phyloP scores from a whole-genome alignment of 1,284 basidiomycete species.

The Omphalotus olearius region DNA sequence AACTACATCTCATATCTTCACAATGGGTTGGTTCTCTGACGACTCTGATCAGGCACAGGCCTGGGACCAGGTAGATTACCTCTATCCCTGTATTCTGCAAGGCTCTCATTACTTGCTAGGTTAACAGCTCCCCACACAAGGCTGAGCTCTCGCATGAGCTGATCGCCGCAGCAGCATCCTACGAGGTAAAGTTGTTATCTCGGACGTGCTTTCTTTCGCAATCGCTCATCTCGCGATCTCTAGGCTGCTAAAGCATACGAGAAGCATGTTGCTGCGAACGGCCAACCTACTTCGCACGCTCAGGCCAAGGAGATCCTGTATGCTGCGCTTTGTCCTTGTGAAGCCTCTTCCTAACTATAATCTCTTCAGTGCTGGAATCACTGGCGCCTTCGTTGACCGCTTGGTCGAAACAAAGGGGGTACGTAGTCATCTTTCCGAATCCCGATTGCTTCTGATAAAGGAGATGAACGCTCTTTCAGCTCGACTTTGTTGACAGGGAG shows the following conservation, averaged over 20 bases:
- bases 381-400: conserved; percentile 42
- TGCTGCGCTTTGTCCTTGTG: not conserved
- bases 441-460: not conserved
- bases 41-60: conserved; percentile 46
- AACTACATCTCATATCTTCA: conserved; percentile 3
- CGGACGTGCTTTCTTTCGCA: not conserved
- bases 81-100: not conserved
- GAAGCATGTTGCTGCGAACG: conserved; percentile 40
- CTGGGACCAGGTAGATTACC: conserved; percentile 38
- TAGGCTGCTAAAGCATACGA: conserved; percentile 57
- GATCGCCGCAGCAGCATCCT: conserved; percentile 57
- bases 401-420: conserved; percentile 40
- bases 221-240: not conserved
- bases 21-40: conserved; percentile 49
- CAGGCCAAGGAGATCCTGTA: conserved; percentile 43
- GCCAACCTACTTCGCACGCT: conserved; percentile 37
- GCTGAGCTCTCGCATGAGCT: conserved; percentile 60
- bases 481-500: conserved; percentile 34
- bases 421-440: not conserved
- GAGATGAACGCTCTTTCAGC: conserved; percentile 17
- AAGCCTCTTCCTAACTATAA: not conserved
- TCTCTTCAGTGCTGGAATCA: conserved; percentile 32
- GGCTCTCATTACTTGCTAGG: conserved; percentile 22
- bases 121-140: conserved; percentile 49
- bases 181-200: conserved; percentile 28